Base-by-base conservation (phyloP, 1,139 yeast genomes). In the Blastobotrys elegans region DNA sequence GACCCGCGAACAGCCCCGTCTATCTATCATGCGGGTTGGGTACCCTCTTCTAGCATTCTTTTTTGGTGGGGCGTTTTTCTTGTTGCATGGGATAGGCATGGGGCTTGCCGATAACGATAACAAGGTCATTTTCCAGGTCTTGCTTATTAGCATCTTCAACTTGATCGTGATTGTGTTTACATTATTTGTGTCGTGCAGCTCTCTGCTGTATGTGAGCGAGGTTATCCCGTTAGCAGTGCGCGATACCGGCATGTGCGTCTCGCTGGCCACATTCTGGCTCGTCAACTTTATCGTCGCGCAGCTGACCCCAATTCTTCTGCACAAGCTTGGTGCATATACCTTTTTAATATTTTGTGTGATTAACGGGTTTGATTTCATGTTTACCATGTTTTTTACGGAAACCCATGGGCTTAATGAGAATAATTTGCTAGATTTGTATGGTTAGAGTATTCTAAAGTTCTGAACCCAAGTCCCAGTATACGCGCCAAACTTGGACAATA, bases 231-330 rank as follows among this genome's bases (percentile, higher is more conserved):
- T 65, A 1, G 63, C 67, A 16, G 70, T 78, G 1, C 39, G 46
- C 14, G 63, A 75, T 0, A 75, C 73, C 49, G 83, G 83, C 0
- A 67, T 76, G 27, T 72, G 84, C 0, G 53, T 79, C 2, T 76
- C 82, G 43, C 72, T 79, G 68, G 67, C 76, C 29, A 61, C 69
- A 2, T 77, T 82, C 1, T 81, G 84, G 84, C 55, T 71, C 0
- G 56, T 72, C 29, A 76, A 72, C 53, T 74, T 76, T 21, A 45
- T 49, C 1, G 34, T 63, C 17, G 56, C 67, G 2, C 49, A 56
- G 17, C 18, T 46, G 4, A 54, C 60, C 7, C 84, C 85, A 0
- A 44, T 67, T 0, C 51, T 73, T 33, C 63, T 80, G 48, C 49
- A 11, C 14, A 11, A 4, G 4, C 5, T 40, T 2, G 43, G 43